Percentiles rank a stretch among this genome's conserved stretches.
Conservation (phyloP, 108 stramenopile genomes). For the Fistulifera pelliculosa region DNA sequence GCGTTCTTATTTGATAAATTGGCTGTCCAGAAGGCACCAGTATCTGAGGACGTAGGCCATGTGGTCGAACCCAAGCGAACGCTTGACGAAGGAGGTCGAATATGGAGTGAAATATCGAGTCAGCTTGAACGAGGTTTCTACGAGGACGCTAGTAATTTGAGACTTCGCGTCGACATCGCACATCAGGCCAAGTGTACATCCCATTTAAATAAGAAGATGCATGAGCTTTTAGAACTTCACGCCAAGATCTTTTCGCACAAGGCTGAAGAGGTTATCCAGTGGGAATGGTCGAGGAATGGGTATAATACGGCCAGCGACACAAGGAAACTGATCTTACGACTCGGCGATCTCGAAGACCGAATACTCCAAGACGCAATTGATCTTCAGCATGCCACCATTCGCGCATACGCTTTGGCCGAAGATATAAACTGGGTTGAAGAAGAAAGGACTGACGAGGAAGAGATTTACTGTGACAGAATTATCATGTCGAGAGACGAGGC, state of each 20-base stretch:
- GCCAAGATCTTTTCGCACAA: neutral
- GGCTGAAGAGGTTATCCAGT: neutral
- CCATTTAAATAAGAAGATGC: constrained; percentile 1
- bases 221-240: neutral
- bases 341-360: constrained; percentile 44
- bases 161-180: neutral
- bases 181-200: constrained; percentile 8
- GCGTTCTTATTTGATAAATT: neutral
- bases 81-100: neutral
- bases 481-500: no score
- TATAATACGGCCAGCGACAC: constrained; percentile 1
- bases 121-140: constrained; percentile 4
- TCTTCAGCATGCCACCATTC: constrained; percentile 18
- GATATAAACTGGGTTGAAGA: no score
- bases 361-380: constrained; percentile 35
- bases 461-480: no score
- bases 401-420: no score
- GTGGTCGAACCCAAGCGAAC: neutral
- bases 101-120: constrained; percentile 3
- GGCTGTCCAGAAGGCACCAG: neutral
- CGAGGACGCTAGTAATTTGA: neutral
- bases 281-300: neutral
- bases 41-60: neutral
- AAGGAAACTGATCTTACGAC: constrained; percentile 23
- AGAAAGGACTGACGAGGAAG: no score